Conservation (phyloP, 768 basidiomycete species). For the Hypholoma sublateritium region DNA sequence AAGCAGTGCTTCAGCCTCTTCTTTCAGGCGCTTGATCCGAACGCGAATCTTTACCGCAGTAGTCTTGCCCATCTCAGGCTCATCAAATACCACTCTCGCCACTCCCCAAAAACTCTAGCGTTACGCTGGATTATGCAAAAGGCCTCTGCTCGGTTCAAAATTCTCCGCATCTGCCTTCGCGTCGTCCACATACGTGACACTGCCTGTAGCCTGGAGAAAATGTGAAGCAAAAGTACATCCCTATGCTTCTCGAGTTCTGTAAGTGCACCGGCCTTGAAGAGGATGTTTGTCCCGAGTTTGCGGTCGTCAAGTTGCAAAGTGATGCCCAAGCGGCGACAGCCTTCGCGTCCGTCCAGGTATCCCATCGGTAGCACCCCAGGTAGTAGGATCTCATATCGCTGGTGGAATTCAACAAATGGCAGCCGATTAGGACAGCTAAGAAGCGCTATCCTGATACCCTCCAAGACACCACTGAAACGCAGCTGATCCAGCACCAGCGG, state of each 20-base stretch:
- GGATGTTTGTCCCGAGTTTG: constrained; percentile 93
- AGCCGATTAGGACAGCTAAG: constrained; percentile 96
- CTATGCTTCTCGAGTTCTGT: constrained; percentile 94
- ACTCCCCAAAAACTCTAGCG: constrained; percentile 85
- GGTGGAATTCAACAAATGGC: constrained; percentile 96
- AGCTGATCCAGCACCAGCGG: no score
- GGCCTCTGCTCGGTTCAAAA: constrained; percentile 88
- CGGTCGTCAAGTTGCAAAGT: constrained; percentile 84
- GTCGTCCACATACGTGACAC: constrained; percentile 83
- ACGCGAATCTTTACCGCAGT: constrained; percentile 55
- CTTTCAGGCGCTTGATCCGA: constrained; percentile 58
- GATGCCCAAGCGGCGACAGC: constrained; percentile 91
- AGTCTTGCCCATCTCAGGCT: constrained; percentile 48
- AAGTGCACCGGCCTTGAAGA: constrained; percentile 97
- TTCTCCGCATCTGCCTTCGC: constrained; percentile 89
- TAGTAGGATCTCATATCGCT: constrained; percentile 94
- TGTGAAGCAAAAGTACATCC: constrained; percentile 82
- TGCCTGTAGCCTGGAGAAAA: constrained; percentile 89
- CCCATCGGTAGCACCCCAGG: constrained; percentile 91
- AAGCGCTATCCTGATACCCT: constrained; percentile 97
- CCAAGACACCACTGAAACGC: constrained; percentile 98
- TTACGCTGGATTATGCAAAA: constrained; percentile 93
- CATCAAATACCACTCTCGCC: constrained; percentile 90
- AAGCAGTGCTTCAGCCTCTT: constrained; percentile 62
- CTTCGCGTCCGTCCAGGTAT: constrained; percentile 98